A percentile compares a stretch with the other conserved stretches of the same genome.
Evolutionary conservation across 2,329 filamentous ascomycete genomes (phyloP).

Genomic region (Magnaporthiopsis incrustans): DNA sequence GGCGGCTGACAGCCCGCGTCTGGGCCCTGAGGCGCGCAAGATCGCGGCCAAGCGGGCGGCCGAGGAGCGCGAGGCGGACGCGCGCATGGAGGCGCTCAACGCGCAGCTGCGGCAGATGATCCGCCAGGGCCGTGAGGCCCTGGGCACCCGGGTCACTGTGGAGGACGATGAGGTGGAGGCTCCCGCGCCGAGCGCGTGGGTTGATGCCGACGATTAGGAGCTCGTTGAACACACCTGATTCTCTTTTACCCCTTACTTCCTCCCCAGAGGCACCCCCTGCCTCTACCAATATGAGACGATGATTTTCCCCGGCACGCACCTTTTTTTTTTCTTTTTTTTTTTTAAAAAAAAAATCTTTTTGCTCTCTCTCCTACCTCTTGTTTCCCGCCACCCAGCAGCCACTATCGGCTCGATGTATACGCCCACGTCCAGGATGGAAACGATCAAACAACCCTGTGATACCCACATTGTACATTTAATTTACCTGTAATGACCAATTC

Average conservation of each 20-base stretch:
- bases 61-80: constrained; percentile 71
- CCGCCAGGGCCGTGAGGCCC: constrained; percentile 74
- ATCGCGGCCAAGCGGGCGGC: constrained; percentile 64
- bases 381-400: neutral
- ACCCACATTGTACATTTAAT: neutral
- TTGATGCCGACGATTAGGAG: constrained; percentile 10
- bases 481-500: neutral
- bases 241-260: neutral
- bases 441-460: neutral
- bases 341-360: too few relatives aligned
- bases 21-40: constrained; percentile 60
- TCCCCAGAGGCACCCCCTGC: neutral
- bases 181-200: constrained; percentile 8
- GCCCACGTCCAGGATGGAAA: neutral
- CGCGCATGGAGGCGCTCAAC: constrained; percentile 72
- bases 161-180: constrained; percentile 22
- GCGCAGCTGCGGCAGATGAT: constrained; percentile 79
- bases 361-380: neutral
- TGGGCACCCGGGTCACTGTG: constrained; percentile 67
- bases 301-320: too few relatives aligned
- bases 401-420: neutral
- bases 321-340: too few relatives aligned
- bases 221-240: neutral
- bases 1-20: constrained; percentile 35
- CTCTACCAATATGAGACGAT: too few relatives aligned